Evolutionary conservation across 768 basidiomycete genomes (phyloP).

Genomic region (Lentinula raphanica): DNA sequence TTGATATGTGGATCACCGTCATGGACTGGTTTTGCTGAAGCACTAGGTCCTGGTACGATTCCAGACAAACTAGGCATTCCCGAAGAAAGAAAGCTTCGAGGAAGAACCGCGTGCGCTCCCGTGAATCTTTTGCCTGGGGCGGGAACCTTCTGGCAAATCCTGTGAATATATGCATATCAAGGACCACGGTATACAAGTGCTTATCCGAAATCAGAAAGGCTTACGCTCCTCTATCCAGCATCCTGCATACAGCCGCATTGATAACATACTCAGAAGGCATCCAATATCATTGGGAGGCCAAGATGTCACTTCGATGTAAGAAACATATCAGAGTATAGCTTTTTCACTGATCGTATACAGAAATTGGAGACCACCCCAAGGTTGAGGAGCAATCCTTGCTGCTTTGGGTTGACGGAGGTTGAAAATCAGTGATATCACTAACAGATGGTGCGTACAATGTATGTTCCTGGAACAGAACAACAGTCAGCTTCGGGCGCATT

Average conservation of each 20-base stretch:
- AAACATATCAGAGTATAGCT: too few species aligned
- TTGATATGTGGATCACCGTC: neutral
- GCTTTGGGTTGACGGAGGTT: neutral
- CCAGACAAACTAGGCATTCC: neutral
- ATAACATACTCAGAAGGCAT: neutral
- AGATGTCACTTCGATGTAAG: too few species aligned
- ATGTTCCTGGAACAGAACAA: neutral
- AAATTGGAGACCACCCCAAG: neutral
- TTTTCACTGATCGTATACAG: neutral
- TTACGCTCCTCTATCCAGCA: neutral
- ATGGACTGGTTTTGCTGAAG: neutral
- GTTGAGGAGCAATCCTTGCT: neutral
- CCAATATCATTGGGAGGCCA: neutral
- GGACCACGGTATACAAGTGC: neutral
- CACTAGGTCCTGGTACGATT: neutral
- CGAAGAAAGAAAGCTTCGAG: neutral
- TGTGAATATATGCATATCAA: neutral
- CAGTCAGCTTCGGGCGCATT: neutral
- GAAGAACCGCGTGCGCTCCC: neutral
- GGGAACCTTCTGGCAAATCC: neutral
- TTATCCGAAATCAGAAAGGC: neutral
- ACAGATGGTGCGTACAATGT: neutral
- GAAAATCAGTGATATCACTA: neutral
- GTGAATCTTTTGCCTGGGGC: neutral
- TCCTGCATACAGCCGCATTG: neutral